Evolutionary conservation across 2,329 filamentous ascomycete genomes (phyloP).

Genomic region (Bipolaris victoriae): DNA sequence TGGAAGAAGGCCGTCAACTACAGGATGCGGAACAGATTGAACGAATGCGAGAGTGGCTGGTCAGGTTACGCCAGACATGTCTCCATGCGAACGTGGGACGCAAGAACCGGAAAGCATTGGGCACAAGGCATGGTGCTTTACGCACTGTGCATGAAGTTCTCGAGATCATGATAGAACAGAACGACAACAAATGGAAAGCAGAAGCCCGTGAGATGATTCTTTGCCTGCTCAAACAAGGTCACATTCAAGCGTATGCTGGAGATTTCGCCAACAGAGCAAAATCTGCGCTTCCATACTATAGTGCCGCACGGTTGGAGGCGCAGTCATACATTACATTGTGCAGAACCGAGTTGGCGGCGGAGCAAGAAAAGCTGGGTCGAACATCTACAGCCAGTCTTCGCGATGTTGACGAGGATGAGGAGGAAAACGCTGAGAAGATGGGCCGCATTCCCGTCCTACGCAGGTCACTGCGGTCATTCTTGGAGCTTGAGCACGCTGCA

Average conservation of each 20-base stretch:
- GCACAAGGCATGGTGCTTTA: slow-evolving; percentile 68
- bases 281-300: slow-evolving; percentile 75
- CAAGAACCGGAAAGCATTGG: slow-evolving; percentile 68
- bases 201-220: slow-evolving; percentile 73
- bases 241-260: slow-evolving; percentile 78
- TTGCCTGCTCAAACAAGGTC: slow-evolving; percentile 71
- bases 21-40: slow-evolving; percentile 64
- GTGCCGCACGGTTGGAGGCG: slow-evolving; percentile 52
- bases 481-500: slow-evolving; percentile 82
- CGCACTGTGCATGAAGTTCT: slow-evolving; percentile 86
- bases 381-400: slow-evolving; percentile 39
- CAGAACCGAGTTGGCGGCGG: slow-evolving; percentile 64
- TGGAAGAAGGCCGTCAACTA: slow-evolving; percentile 67
- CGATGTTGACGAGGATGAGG: slow-evolving; percentile 45
- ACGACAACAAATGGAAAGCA: slow-evolving; percentile 67
- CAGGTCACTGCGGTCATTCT: slow-evolving; percentile 70
- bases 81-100: slow-evolving; percentile 83
- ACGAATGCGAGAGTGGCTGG: slow-evolving; percentile 79
- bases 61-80: slow-evolving; percentile 78
- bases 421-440: slow-evolving; percentile 48
- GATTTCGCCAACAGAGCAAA: slow-evolving; percentile 58
- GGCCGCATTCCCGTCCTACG: slow-evolving; percentile 64
- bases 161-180: slow-evolving; percentile 89
- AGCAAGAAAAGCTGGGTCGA: slow-evolving; percentile 51
- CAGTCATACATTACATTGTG: slow-evolving; percentile 66